Percentiles rank a stretch among this genome's conserved stretches.
These are phyloP conservation scores for Torrubiella hemipterigena DNA, from an alignment of 2,329 filamentous ascomycete species.

Conservation along the genomic window DNA sequence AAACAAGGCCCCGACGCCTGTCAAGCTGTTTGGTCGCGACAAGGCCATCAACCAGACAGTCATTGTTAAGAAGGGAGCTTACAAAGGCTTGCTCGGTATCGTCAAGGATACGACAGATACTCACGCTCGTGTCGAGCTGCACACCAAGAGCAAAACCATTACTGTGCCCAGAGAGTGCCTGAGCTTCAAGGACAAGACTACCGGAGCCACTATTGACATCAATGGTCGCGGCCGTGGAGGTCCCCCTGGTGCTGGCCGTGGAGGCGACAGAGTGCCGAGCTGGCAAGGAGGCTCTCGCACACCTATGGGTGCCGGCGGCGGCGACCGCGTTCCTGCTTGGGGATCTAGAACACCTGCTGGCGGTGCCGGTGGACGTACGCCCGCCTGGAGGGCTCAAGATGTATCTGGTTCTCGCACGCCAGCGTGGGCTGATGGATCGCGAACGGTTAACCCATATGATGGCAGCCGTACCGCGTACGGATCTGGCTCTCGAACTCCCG, in stretches of 20 bases:
- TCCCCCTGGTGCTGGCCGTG: slow-evolving; percentile 31
- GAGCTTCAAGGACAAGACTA: slow-evolving; percentile 75
- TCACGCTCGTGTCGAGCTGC: slow-evolving; percentile 79
- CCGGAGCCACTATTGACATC: slow-evolving; percentile 67
- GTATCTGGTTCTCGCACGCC: slow-evolving; percentile 52
- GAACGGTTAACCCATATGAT: slow-evolving; percentile 59
- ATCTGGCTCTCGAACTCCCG: slow-evolving; percentile 57
- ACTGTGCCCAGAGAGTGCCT: slow-evolving; percentile 72
- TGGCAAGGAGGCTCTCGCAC: slow-evolving; percentile 60
- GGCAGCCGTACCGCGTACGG: slow-evolving; percentile 71
- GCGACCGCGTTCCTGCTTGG: slow-evolving; percentile 68
- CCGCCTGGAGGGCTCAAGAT: slow-evolving; percentile 46
- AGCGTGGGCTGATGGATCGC: slow-evolving; percentile 57
- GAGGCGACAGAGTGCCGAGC: slow-evolving; percentile 33
- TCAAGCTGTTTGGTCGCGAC: slow-evolving; percentile 69
- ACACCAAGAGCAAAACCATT: slow-evolving; percentile 87
- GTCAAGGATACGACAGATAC: slow-evolving; percentile 89
- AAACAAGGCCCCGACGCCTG: slow-evolving; percentile 45
- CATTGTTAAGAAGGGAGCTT: slow-evolving; percentile 72
- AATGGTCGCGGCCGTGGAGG: slow-evolving; percentile 36
- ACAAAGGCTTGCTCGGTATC: slow-evolving; percentile 88
- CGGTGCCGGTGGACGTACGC: slow-evolving; percentile 43
- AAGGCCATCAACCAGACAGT: slow-evolving; percentile 84
- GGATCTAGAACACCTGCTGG: slow-evolving; percentile 51
- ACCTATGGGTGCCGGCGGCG: slow-evolving; percentile 46